Evolutionary conservation across 345 rosid genomes (phyloP).

Genomic region (Schrenkiella parvula): DNA sequence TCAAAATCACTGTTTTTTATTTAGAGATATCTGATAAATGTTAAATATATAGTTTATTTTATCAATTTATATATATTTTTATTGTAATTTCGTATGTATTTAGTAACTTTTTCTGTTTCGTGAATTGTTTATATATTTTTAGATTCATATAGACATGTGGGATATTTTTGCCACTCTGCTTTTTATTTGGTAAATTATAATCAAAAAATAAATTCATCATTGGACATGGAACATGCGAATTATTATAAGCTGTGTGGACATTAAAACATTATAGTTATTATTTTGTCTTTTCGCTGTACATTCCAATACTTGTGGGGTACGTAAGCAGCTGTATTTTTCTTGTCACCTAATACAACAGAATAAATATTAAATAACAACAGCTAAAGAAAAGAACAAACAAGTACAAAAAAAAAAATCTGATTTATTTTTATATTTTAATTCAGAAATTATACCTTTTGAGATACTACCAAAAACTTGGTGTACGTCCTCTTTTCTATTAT

Average conservation of each 20-base stretch:
- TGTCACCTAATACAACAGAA: neutral
- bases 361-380: neutral
- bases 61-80: too few species aligned
- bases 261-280: conserved; percentile 16
- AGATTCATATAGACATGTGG: too few species aligned
- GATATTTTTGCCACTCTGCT: neutral
- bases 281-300: conserved; percentile 19
- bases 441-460: neutral
- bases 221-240: conserved; percentile 31
- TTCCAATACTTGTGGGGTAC: conserved; percentile 33
- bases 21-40: too few species aligned
- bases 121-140: too few species aligned
- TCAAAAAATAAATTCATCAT: neutral
- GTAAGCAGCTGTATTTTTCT: conserved; percentile 25
- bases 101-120: too few species aligned
- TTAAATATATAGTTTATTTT: too few species aligned
- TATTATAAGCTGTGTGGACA: conserved; percentile 21
- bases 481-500: too few species aligned
- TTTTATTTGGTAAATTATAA: neutral
- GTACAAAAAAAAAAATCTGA: neutral
- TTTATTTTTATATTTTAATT: neutral
- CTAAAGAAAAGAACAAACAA: neutral
- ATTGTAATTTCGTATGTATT: too few species aligned
- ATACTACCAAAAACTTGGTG: conserved; percentile 9
- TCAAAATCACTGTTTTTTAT: too few species aligned